Conservation (phyloP, 1,284 basidiomycete genomes). For the Xerocomus amazonicus region DNA sequence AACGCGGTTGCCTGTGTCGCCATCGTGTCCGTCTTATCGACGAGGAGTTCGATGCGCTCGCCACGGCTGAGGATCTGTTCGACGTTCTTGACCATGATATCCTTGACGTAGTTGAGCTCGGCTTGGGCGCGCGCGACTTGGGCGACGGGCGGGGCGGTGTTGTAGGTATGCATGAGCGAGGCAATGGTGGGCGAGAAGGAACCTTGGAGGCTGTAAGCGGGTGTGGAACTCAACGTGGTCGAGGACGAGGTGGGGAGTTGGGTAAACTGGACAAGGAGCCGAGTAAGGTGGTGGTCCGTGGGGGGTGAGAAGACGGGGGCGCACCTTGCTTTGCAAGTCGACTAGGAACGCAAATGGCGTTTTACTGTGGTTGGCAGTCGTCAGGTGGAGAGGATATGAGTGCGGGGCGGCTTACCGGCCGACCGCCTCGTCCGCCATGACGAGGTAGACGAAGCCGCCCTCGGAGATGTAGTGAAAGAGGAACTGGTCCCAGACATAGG, state of each 20-base stretch:
- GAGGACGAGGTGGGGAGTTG: constrained; percentile 48
- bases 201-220: constrained; percentile 66
- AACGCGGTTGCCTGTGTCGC: constrained; percentile 96
- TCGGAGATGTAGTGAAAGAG: constrained; percentile 95
- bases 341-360: constrained; percentile 93
- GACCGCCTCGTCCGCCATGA: constrained; percentile 90
- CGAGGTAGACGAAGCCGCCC: constrained; percentile 82
- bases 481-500: constrained; percentile 95
- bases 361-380: constrained; percentile 44
- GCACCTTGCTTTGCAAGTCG: constrained; percentile 77
- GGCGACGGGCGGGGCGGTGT: constrained; percentile 86
- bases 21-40: constrained; percentile 97
- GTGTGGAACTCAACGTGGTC: constrained; percentile 36
- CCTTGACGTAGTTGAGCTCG: constrained; percentile 91
- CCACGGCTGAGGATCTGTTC: constrained; percentile 92
- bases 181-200: constrained; percentile 64
- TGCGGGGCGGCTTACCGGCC: constrained; percentile 57
- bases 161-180: constrained; percentile 81
- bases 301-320: constrained; percentile 8
- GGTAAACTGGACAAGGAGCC: constrained; percentile 51
- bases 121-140: constrained; percentile 87
- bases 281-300: background rate
- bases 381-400: background rate
- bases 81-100: constrained; percentile 97
- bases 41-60: constrained; percentile 92